Percentiles rank a stretch among this genome's conserved stretches.
Evolutionary conservation across 371 early-diverging fungal genomes (phyloP).

Genomic region (Globomyces sp.): DNA sequence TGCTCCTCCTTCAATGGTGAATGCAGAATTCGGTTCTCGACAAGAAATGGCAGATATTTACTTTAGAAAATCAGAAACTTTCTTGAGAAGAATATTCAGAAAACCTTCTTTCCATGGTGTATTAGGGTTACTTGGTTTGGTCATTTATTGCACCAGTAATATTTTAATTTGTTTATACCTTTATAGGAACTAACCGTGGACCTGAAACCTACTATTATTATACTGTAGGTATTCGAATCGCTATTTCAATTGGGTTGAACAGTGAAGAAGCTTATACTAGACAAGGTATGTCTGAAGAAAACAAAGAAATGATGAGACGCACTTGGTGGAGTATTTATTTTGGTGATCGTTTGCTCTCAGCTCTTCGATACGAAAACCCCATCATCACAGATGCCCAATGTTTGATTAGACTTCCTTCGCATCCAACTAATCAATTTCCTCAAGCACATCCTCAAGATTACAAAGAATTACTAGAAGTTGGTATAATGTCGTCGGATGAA

Average conservation of each 20-base stretch:
- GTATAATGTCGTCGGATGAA: constrained; percentile 21
- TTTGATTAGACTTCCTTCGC: not conserved
- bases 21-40: constrained; percentile 4
- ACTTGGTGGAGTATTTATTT: constrained; percentile 18
- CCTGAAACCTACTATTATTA: constrained; percentile 13
- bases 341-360: constrained; percentile 2
- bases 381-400: constrained; percentile 11
- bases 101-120: constrained; percentile 6
- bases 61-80: constrained; percentile 5
- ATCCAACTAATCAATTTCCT: not conserved
- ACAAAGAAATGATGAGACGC: constrained; percentile 18
- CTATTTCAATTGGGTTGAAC: constrained; percentile 15
- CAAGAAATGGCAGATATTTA: constrained; percentile 16
- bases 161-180: not conserved
- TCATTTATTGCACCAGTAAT: constrained; percentile 15
- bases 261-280: constrained; percentile 19
- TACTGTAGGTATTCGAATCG: constrained; percentile 4
- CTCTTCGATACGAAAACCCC: constrained; percentile 1
- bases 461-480: constrained; percentile 3
- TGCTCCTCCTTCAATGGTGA: constrained; percentile 9
- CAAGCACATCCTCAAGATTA: constrained; percentile 16
- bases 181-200: constrained; percentile 11
- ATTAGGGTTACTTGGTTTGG: constrained; percentile 9
- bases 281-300: constrained; percentile 2
- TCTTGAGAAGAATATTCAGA: constrained; percentile 1